Base-by-base conservation (phyloP, 768 basidiomycete species). In the Dacryopinax spathularia region DNA sequence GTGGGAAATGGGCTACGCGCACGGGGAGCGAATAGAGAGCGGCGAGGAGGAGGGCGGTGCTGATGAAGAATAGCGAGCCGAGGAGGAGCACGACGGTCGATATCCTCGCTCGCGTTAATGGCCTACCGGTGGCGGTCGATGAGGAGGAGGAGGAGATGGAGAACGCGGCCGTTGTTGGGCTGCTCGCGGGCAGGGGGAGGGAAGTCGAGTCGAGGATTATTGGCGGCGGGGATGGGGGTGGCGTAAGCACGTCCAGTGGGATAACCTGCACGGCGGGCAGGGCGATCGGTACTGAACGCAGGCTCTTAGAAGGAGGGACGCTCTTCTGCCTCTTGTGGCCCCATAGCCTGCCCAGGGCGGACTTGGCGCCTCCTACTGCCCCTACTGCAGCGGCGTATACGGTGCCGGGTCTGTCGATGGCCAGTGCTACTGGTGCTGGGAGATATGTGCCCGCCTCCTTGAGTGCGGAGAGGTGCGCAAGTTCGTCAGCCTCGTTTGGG, bases 161-260 rank as follows among this genome's bases (percentile, higher is more conserved):
- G 37, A 35, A 33, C 12, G 62, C 31, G 12, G 31, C 63, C 31
- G 60, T 63, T 29, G 61, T 63, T 62, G 9, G 34, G 63, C 18
- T 62, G 39, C 72, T 73, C 12, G 88, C 86, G 16, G 87, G 85
- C n/a, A 91, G 77, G 69, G 81, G 84, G 69, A 87, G 82, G 41
- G 48, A 56, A 29, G 13, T 5, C 25, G 48, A 5, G 18, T 6
- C 7, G 7, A 41, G 39, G 6, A 41, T 22, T 15, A 41, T 7
- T 18, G 39, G 39, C 18, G 39, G 39, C 18, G 39, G 39, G 39
- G 39, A 41, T 6, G 39, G 39, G 6, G 39, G 39, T 6, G 39
- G 39, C 7, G 48, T 56, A 20, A 56, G 48, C 6, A 56, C 48
- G 25, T 56, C 48, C 13, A 56, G 25, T 5, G 48, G 48, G 22